These are phyloP conservation scores for Camellia lanceoleosa DNA, from an alignment of 148 eudicot genomes.

Conservation along the genomic window DNA sequence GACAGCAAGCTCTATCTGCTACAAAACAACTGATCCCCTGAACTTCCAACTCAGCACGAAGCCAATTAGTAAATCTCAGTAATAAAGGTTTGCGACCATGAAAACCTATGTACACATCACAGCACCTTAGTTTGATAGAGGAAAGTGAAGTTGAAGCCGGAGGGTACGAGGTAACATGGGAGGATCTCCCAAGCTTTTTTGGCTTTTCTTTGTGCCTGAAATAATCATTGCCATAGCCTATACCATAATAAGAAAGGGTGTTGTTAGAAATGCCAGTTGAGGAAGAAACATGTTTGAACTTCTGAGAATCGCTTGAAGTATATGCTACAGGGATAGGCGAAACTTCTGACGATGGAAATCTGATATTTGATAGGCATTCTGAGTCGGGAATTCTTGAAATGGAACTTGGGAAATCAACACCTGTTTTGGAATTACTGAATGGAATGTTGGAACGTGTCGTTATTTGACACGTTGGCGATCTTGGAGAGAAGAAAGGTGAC, in stretches of 20 bases:
- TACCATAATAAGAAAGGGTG: constrained; percentile 42
- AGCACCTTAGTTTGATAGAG: constrained; percentile 65
- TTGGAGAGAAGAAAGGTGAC: constrained; percentile 89
- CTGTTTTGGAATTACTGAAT: constrained; percentile 23
- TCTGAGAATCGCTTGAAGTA: constrained; percentile 48
- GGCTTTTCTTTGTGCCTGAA: constrained; percentile 49
- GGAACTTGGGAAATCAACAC: neutral
- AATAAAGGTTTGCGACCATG: constrained; percentile 77
- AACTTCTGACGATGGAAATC: constrained; percentile 30
- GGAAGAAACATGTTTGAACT: constrained; percentile 55
- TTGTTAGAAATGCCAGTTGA: constrained; percentile 52
- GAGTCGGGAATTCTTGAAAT: constrained; percentile 19
- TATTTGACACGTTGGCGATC: constrained; percentile 54
- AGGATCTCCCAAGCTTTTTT: constrained; percentile 46
- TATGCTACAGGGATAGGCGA: constrained; percentile 37
- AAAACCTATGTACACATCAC: constrained; percentile 88
- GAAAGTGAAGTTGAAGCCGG: constrained; percentile 52
- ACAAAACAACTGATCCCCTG: constrained; percentile 95
- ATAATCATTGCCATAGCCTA: constrained; percentile 40
- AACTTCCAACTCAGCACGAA: constrained; percentile 83
- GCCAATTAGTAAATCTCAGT: constrained; percentile 83
- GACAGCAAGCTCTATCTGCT: constrained; percentile 73
- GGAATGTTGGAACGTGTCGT: constrained; percentile 35
- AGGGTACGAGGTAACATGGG: constrained; percentile 46
- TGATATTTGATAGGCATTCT: constrained; percentile 34